Conservation (phyloP, 2,329 filamentous ascomycete species). For the Madurella fahalii region DNA sequence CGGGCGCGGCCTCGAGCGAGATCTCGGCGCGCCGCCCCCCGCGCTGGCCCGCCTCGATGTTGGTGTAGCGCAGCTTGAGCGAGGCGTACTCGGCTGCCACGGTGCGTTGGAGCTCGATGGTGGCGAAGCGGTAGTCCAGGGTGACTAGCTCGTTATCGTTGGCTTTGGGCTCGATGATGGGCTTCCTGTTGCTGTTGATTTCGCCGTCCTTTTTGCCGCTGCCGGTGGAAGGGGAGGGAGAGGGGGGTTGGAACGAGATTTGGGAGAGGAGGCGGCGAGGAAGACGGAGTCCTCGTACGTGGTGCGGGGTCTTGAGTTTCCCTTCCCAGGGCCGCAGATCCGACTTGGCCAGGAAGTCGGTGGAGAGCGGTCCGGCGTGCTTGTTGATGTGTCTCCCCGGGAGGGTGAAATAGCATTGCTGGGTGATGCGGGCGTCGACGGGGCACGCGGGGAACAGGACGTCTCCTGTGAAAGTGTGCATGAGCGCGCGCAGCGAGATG, state of each 20-base stretch:
- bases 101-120: slow-evolving; percentile 49
- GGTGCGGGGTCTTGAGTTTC: slow-evolving; percentile 45
- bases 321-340: slow-evolving; percentile 45
- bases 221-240: background rate
- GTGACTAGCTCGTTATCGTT: background rate
- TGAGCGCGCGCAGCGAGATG: slow-evolving; percentile 37
- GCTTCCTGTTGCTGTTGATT: background rate
- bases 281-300: slow-evolving; percentile 24
- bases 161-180: background rate
- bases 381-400: slow-evolving; percentile 24
- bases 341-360: slow-evolving; percentile 41
- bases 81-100: slow-evolving; percentile 40
- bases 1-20: slow-evolving; percentile 37
- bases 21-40: slow-evolving; percentile 50
- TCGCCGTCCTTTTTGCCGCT: background rate
- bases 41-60: slow-evolving; percentile 48
- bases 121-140: slow-evolving; percentile 43
- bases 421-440: slow-evolving; percentile 47
- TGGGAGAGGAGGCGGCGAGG: slow-evolving; percentile 16
- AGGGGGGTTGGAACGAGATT: background rate
- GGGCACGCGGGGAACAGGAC: slow-evolving; percentile 42
- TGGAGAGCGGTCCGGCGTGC: slow-evolving; percentile 33
- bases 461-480: slow-evolving; percentile 37
- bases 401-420: slow-evolving; percentile 34
- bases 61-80: slow-evolving; percentile 48